Conservation (phyloP, 2,329 filamentous ascomycete species). For the Ceratocystis huliohia region DNA sequence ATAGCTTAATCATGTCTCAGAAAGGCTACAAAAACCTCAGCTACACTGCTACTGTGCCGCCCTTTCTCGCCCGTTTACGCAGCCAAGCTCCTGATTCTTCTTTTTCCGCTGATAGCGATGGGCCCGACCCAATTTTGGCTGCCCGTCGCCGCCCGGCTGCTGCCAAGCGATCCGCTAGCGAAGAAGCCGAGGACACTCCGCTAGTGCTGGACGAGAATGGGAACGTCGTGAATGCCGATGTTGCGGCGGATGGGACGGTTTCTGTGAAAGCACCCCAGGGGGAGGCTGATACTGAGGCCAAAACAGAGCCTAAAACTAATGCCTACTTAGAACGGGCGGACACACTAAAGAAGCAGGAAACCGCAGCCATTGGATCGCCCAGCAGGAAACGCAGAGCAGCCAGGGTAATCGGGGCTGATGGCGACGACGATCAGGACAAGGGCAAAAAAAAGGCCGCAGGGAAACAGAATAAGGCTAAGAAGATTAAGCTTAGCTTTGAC, state of each 20-base stretch:
- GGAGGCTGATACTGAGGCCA: conserved; percentile 6
- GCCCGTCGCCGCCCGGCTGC: conserved; percentile 38
- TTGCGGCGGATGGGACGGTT: conserved; percentile 35
- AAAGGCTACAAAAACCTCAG: conserved; percentile 59
- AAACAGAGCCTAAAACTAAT: background rate
- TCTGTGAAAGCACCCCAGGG: conserved; percentile 5
- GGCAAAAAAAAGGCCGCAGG: conserved; percentile 18
- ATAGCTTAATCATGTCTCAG: conserved; percentile 31
- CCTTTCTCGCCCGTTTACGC: conserved; percentile 47
- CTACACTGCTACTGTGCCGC: conserved; percentile 48
- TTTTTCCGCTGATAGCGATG: conserved; percentile 32
- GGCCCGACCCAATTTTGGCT: conserved; percentile 42
- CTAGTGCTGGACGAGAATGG: conserved; percentile 62
- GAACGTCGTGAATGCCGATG: conserved; percentile 44
- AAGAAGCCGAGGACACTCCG: conserved; percentile 64
- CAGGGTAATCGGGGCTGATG: conserved; percentile 35
- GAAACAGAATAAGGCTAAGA: conserved; percentile 40
- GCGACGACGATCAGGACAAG: conserved; percentile 20
- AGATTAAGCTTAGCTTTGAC: conserved; percentile 56
- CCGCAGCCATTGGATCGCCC: conserved; percentile 32
- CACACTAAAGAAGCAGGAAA: conserved; percentile 28
- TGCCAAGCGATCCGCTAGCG: conserved; percentile 44
- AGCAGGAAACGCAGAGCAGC: conserved; percentile 45
- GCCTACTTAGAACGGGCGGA: conserved; percentile 23
- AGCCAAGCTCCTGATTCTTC: conserved; percentile 37